Evolutionary conservation across 192 early-diverging fungal genomes (phyloP), one percentile per base, ranked within the genome.

Genomic region (Funneliformis mosseae): DNA sequence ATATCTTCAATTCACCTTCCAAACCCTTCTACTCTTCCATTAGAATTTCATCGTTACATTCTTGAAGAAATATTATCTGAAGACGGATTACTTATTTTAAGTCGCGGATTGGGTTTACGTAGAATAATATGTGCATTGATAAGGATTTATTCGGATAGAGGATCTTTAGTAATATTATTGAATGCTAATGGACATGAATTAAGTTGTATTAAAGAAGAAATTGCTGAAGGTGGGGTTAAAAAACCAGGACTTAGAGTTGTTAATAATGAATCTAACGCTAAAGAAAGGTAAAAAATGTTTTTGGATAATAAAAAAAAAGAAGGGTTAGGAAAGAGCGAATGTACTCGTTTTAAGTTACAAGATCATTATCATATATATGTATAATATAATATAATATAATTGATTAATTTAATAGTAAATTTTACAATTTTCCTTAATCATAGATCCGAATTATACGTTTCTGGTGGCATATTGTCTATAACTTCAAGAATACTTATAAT

Each of bases 401-500:
- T 25, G 62, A 74, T n/a, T 78, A 69, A n/a, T 62, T 55, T 8
- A 74, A 85, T 50, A 81, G 83, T 60, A 69, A 64, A 25, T 81
- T 55, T 27, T 82, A 84, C 41, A 33, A 81, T 0, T 43, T 79
- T 5, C 72, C 76, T 27, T 42, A 70, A 42, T 42, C 18, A 41
- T 66, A 87, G 91, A 42, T 78, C 73, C 38, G 84, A 91, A 3
- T 79, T 96, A 46, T 99, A 99, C 83, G 85, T 91, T 2, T 80
- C 83, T 18, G 95, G 97, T 69, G 97, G 97, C 10, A 87, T 98
- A 1, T 84, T 99, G 62, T 90, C 94, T 3, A 88, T 95, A 45
- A 96, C 97, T 0, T 94, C 97, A 41, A 89, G 92, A 21, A 97
- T 99, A 46, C 80, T 99, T 3, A 92, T 96, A 8, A 95, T 97